phyloP scores from a whole-genome alignment of 2,329 filamentous ascomycete species.

The Curvularia sp. region DNA sequence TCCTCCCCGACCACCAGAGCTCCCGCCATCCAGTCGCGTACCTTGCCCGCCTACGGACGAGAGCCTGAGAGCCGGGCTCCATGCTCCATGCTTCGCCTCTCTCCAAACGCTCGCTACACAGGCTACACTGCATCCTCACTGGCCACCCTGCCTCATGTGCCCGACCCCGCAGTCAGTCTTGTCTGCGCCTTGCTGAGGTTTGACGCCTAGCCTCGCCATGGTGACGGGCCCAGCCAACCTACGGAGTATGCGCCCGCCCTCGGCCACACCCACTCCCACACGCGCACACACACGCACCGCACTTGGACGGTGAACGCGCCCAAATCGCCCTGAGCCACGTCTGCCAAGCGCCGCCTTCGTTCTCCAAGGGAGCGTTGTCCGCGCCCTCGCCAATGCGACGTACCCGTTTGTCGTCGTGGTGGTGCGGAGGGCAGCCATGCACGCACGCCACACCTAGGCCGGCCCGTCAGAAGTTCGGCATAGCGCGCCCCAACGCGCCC shows the following conservation, averaged over 20 bases:
- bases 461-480: conserved; percentile 5
- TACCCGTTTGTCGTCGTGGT: background rate
- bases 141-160: conserved; percentile 8
- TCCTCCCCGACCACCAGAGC: conserved; percentile 18
- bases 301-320: background rate
- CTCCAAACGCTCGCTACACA: conserved; percentile 15
- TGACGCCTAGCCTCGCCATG: conserved; percentile 7
- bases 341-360: background rate
- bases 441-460: conserved; percentile 1
- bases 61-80: conserved; percentile 14
- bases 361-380: background rate
- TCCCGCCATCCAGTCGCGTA: conserved; percentile 21
- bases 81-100: conserved; percentile 16
- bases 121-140: background rate
- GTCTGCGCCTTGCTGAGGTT: background rate
- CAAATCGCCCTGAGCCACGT: background rate
- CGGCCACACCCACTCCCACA: conserved; percentile 12
- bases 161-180: conserved; percentile 16
- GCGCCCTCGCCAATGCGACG: background rate
- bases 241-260: conserved; percentile 14
- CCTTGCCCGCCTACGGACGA: conserved; percentile 11
- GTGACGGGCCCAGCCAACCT: conserved; percentile 4
- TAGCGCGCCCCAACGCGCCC: background rate
- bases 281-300: too few relatives aligned
- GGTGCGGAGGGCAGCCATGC: background rate